phyloP scores from a whole-genome alignment of 202 grass and related monocot species.

The Musa balbisiana region DNA sequence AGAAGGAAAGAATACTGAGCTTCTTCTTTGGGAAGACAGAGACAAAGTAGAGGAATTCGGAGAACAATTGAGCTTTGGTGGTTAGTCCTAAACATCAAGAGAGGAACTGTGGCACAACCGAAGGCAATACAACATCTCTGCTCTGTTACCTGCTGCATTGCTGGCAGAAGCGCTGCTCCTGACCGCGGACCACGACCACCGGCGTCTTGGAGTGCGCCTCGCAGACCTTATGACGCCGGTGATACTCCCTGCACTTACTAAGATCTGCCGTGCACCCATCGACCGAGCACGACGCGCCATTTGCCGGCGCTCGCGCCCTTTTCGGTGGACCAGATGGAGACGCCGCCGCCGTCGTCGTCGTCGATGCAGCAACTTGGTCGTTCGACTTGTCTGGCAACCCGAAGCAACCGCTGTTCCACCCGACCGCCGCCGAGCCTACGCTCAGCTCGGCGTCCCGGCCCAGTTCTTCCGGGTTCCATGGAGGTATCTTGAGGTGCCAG shows the following conservation, averaged over 20 bases:
- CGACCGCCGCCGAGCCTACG: neutral
- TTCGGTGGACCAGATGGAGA: slow-evolving; percentile 9
- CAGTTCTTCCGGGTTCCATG: slow-evolving; percentile 66
- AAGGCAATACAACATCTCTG: neutral
- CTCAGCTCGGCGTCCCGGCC: slow-evolving; percentile 31
- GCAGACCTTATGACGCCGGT: neutral
- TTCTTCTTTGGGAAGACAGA: too few species aligned
- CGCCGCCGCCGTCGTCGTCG: neutral
- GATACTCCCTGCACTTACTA: slow-evolving; percentile 9
- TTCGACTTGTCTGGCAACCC: slow-evolving; percentile 23
- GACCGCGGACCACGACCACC: neutral
- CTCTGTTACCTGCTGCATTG: neutral
- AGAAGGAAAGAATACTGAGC: too few species aligned
- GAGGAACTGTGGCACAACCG: too few species aligned
- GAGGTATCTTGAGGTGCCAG: slow-evolving; percentile 84
- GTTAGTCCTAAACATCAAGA: too few species aligned
- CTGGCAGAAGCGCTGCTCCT: neutral
- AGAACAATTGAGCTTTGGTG: too few species aligned
- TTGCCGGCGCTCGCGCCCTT: slow-evolving; percentile 19
- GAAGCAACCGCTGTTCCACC: slow-evolving; percentile 23
- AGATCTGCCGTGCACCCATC: slow-evolving; percentile 62
- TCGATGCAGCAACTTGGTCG: slow-evolving; percentile 3
- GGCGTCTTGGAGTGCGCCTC: neutral
- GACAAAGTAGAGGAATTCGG: too few species aligned
- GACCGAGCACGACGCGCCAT: slow-evolving; percentile 41